Conservation (phyloP, 495 filamentous ascomycete species). For the Tetracladium marchalianum region DNA sequence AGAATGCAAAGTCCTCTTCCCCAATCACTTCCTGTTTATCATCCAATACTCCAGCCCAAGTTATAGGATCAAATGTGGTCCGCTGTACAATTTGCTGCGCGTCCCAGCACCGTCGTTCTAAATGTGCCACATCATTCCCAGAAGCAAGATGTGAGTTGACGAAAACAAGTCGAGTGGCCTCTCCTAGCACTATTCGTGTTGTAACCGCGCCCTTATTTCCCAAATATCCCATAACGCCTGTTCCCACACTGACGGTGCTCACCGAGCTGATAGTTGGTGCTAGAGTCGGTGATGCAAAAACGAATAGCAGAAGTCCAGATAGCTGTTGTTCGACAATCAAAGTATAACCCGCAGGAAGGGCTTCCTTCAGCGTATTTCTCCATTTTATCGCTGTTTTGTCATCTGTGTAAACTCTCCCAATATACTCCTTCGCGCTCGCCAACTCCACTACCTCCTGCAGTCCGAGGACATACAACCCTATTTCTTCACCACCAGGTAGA, state of each 20-base stretch:
- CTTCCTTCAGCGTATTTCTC: constrained; percentile 61
- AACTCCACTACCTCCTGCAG: constrained; percentile 90
- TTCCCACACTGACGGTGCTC: constrained; percentile 70
- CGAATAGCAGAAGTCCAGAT: constrained; percentile 72
- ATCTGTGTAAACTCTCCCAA: constrained; percentile 61
- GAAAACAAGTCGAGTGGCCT: constrained; percentile 80
- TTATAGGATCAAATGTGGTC: constrained; percentile 64
- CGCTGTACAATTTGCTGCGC: constrained; percentile 63
- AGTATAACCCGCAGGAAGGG: constrained; percentile 67
- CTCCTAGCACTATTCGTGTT: constrained; percentile 75
- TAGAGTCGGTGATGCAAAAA: constrained; percentile 73
- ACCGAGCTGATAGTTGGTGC: constrained; percentile 62
- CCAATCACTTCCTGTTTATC: constrained; percentile 61
- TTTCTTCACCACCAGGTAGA: constrained; percentile 42
- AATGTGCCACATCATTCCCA: constrained; percentile 61
- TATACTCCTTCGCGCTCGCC: constrained; percentile 47
- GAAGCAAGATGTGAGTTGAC: constrained; percentile 87
- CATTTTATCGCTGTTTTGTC: constrained; percentile 59
- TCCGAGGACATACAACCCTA: constrained; percentile 83
- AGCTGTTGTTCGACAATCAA: constrained; percentile 75
- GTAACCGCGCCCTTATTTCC: constrained; percentile 92
- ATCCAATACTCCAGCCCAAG: constrained; percentile 42
- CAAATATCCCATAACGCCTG: constrained; percentile 82
- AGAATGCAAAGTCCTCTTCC: constrained; percentile 86
- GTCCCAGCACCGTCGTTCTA: constrained; percentile 81